phyloP scores from a whole-genome alignment of 768 basidiomycete genomes.

The Russula earlei region DNA sequence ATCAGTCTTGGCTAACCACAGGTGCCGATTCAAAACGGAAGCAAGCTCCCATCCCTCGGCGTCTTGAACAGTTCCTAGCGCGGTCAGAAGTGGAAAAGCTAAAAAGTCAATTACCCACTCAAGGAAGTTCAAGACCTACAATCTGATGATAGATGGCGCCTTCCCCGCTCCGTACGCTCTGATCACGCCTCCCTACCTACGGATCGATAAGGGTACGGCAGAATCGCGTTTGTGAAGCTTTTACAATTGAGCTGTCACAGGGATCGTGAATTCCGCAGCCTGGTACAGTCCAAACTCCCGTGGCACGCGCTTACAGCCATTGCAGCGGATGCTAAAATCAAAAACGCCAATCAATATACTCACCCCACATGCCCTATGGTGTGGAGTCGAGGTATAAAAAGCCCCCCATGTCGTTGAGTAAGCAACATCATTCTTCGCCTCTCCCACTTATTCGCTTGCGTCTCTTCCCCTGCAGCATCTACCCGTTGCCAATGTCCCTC shows the following conservation, averaged over 20 bases:
- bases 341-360: conserved; percentile 2
- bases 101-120: neutral
- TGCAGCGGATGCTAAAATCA: conserved; percentile 7
- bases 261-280: conserved; percentile 5
- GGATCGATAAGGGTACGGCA: conserved; percentile 15
- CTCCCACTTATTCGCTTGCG: neutral
- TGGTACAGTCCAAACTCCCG: conserved; percentile 2
- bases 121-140: neutral
- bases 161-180: neutral
- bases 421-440: neutral
- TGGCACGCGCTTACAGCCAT: conserved; percentile 1
- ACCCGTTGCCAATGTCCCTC: conserved; percentile 3
- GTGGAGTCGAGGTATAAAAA: conserved; percentile 12
- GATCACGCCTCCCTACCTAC: neutral
- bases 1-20: neutral
- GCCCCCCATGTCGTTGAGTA: neutral
- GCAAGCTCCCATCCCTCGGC: neutral
- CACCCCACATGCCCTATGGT: neutral
- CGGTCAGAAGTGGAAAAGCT: neutral
- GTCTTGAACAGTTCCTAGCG: neutral
- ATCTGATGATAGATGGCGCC: neutral
- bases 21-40: neutral
- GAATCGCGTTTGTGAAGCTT: conserved; percentile 6
- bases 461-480: neutral
- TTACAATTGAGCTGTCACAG: neutral